Evolutionary conservation across 192 early-diverging fungal genomes (phyloP).

Genomic region (Entomortierella beljakovae): DNA sequence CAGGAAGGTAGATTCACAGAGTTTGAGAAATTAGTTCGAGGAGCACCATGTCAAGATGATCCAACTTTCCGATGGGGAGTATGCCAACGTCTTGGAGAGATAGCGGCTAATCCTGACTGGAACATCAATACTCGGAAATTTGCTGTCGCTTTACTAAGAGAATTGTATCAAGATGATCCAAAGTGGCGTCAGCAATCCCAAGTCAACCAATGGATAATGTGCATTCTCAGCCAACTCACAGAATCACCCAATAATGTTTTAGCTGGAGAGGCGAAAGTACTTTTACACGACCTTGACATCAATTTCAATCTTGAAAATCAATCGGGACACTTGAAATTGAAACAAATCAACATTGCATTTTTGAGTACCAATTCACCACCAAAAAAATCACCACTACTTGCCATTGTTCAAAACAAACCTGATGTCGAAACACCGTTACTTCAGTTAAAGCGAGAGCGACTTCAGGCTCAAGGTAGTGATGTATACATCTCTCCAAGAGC

Average conservation of each 20-base stretch:
- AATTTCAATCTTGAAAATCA: background rate
- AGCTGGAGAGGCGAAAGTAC: background rate
- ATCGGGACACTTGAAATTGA: too few relatives aligned
- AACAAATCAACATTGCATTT: background rate
- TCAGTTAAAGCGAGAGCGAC: background rate
- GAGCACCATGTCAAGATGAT: slow-evolving; percentile 7
- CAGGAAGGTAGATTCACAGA: background rate
- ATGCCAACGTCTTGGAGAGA: slow-evolving; percentile 3
- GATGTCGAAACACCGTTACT: background rate
- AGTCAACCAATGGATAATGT: slow-evolving; percentile 12
- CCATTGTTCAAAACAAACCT: slow-evolving; percentile 3
- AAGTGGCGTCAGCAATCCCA: slow-evolving; percentile 1
- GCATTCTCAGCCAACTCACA: slow-evolving; percentile 4
- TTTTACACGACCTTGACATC: background rate
- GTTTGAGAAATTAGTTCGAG: background rate
- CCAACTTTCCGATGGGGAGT: slow-evolving; percentile 7
- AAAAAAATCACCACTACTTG: background rate
- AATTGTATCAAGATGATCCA: slow-evolving; percentile 4
- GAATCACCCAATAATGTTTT: background rate
- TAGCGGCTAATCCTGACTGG: background rate
- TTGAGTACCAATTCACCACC: background rate
- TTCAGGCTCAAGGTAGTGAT: background rate
- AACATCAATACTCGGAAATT: background rate
- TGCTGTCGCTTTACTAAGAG: slow-evolving; percentile 11
- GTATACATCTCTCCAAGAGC: slow-evolving; percentile 29